A percentile compares a stretch with the other conserved stretches of the same genome.
phyloP scores from a whole-genome alignment of 129 eudicot species.

The Tagetes patula region DNA sequence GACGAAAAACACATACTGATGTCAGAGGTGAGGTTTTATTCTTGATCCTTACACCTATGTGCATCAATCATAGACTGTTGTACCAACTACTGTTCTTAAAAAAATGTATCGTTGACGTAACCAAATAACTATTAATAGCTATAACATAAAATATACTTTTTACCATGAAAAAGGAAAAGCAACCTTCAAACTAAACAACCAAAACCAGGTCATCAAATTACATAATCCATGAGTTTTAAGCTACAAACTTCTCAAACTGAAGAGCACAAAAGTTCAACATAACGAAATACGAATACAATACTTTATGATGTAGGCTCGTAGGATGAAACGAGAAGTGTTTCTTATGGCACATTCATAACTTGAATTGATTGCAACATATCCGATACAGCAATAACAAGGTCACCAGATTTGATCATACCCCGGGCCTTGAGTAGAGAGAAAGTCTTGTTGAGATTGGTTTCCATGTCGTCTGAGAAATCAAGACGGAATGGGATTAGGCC shows the following conservation, averaged over 20 bases:
- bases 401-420: constrained; percentile 94
- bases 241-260: neutral
- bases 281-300: neutral
- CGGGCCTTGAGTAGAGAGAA: constrained; percentile 83
- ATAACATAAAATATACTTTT: neutral
- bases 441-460: constrained; percentile 82
- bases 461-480: constrained; percentile 85
- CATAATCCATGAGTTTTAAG: neutral
- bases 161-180: neutral
- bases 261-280: neutral
- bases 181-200: neutral
- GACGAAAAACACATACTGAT: no score
- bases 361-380: constrained; percentile 95
- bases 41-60: no score
- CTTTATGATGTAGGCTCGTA: neutral
- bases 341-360: constrained; percentile 82
- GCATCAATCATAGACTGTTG: no score
- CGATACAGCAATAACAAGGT: constrained; percentile 80
- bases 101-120: no score
- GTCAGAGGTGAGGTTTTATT: no score
- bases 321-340: neutral
- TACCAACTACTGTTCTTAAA: no score
- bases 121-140: no score
- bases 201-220: neutral
- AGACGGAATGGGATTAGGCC: constrained; percentile 86